Evolutionary conservation across 768 basidiomycete genomes (phyloP).

Genomic region (Boletus bicolor): DNA sequence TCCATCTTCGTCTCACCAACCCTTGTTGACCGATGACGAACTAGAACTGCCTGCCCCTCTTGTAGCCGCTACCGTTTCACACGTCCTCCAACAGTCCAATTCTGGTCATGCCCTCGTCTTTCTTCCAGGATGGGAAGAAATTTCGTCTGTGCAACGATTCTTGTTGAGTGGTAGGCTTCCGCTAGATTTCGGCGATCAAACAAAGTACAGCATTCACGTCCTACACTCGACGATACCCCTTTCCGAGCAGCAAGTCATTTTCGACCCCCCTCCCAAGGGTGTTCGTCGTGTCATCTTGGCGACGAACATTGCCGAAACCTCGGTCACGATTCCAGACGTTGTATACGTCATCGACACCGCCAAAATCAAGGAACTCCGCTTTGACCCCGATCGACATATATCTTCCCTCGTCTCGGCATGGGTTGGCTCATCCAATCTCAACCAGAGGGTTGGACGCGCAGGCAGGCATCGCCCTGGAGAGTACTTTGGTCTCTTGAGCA

Average conservation of each 20-base stretch:
- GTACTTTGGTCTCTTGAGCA: constrained; percentile 82
- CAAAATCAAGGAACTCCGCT: constrained; percentile 83
- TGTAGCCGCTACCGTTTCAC: constrained; percentile 75
- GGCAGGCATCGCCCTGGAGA: constrained; percentile 89
- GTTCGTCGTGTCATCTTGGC: constrained; percentile 86
- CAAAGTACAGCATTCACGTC: constrained; percentile 67
- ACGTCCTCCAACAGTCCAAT: constrained; percentile 68
- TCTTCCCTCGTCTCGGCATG: constrained; percentile 87
- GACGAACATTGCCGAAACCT: constrained; percentile 95
- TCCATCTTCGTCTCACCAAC: constrained; percentile 7
- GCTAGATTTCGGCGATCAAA: constrained; percentile 57
- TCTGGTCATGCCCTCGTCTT: constrained; percentile 90
- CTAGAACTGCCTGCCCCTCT: constrained; percentile 79
- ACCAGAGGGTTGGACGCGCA: constrained; percentile 89
- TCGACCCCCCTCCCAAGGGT: constrained; percentile 74
- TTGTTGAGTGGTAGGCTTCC: constrained; percentile 53
- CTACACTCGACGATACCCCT: constrained; percentile 89
- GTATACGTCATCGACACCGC: constrained; percentile 92
- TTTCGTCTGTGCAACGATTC: constrained; percentile 63
- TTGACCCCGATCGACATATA: constrained; percentile 85
- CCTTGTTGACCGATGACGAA: constrained; percentile 42
- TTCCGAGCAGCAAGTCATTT: constrained; percentile 85
- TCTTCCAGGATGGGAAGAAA: constrained; percentile 93
- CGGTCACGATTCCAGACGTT: constrained; percentile 92
- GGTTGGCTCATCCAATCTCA: constrained; percentile 87